phyloP scores from a whole-genome alignment of 139 green algal genomes.

The Gonium pectorale region DNA sequence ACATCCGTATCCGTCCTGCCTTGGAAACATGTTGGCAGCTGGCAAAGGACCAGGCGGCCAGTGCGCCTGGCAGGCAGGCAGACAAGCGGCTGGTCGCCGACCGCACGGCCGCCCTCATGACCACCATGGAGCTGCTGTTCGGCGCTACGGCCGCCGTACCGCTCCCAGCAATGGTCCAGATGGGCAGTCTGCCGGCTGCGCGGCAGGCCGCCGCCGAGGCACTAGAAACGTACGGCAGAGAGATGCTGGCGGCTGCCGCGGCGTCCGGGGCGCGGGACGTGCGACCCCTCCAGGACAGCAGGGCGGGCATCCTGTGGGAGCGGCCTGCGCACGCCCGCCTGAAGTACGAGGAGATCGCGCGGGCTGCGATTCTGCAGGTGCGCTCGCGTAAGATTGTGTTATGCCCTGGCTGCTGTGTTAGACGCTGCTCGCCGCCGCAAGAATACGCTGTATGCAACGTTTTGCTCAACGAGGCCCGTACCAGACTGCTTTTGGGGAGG shows the following conservation, averaged over 20 bases:
- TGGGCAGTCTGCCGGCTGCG: background rate
- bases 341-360: background rate
- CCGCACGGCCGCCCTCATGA: no score
- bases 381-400: no score
- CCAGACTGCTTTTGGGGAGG: no score
- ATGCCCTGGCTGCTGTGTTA: no score
- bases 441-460: no score
- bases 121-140: background rate
- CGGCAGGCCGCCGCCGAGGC: background rate
- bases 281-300: background rate
- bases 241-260: conserved; percentile 3
- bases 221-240: background rate
- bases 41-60: no score
- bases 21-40: no score
- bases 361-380: background rate
- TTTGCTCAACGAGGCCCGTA: no score
- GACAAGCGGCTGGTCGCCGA: no score
- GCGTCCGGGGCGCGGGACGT: background rate
- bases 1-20: no score
- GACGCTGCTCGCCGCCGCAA: no score
- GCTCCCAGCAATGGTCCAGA: background rate
- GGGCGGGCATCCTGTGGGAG: background rate
- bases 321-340: background rate
- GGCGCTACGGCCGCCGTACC: background rate
- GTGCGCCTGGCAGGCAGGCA: no score